Base-by-base conservation (phyloP, 1,284 basidiomycete species). In the Rhizoctonia solani region DNA sequence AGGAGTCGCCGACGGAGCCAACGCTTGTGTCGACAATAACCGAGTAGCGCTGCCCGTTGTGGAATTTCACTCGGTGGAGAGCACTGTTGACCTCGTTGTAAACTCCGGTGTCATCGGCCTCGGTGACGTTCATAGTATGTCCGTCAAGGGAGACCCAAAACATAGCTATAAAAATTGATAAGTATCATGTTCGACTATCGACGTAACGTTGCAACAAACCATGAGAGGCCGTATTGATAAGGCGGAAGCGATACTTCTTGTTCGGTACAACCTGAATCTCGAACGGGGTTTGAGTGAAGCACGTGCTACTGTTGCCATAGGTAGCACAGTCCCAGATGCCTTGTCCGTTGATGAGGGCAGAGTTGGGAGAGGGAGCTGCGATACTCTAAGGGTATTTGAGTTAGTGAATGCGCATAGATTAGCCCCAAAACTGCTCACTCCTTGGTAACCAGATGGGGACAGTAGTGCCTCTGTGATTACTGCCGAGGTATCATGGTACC, bases 21-120 rank as follows among this genome's bases (percentile, higher is more conserved):
- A 72, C 71, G 63, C 79, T 77, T 37, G 78, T 78, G 32, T 70
- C 70, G 29, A 83, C 70, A n/a, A 83, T 73, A 49, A 82, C 81
- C 32, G 78, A 80, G 70, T 82, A 82, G 21, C 81, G 73, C 73
- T 83, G 82, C 4, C 80, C 80, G 19, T 81, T 76, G 47, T 78
- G 76, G 54, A 82, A 65, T 8, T 74, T 75, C 47, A 83, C 46
- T 32, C 58, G 58, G 46, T 61, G 58, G 4, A 61, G 46, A 6
- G 58, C 58, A 30, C 58, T 61, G 46, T 61, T 61, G 4, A 34
- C 21, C 19, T 61, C 44, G 27, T 46, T 61, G 58, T 49, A 61
- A 47, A 61, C 21, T 1, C 30, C 30, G 4, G 58, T 61, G 46
- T 61, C 58, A 29, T 61, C 58, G 13, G 58, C 58, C 23, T 61